Evolutionary conservation across 1,284 basidiomycete genomes (phyloP).

Genomic region (Thelephora terrestris): DNA sequence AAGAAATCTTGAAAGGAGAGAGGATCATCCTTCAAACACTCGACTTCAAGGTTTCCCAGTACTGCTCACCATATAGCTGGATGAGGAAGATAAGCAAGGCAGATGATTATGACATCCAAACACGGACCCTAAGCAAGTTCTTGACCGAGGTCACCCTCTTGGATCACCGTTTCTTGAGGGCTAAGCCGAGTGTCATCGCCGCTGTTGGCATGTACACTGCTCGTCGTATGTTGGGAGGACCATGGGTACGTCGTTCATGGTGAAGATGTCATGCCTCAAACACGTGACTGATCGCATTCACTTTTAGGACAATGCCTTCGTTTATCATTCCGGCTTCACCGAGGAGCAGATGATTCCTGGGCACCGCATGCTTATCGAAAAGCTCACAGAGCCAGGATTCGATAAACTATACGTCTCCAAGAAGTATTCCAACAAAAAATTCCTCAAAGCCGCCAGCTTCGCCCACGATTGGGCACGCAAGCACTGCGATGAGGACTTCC

Average conservation of each 20-base stretch:
- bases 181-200: conserved; percentile 91
- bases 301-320: conserved; percentile 76
- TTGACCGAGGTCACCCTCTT: conserved; percentile 93
- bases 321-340: conserved; percentile 90
- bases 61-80: conserved; percentile 99
- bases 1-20: conserved; percentile 97
- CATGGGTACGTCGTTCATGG: conserved; percentile 67
- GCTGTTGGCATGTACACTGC: conserved; percentile 97
- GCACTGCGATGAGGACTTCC: conserved; percentile 20
- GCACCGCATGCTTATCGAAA: conserved; percentile 77
- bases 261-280: conserved; percentile 11
- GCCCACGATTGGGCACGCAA: conserved; percentile 58
- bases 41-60: conserved; percentile 92
- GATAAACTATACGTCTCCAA: conserved; percentile 84
- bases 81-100: conserved; percentile 98
- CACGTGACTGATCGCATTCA: conserved; percentile 39
- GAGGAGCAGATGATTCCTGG: conserved; percentile 85
- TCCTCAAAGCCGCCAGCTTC: conserved; percentile 78
- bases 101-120: conserved; percentile 98
- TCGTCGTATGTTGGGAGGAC: conserved; percentile 82
- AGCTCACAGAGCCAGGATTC: conserved; percentile 76
- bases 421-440: conserved; percentile 97
- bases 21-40: conserved; percentile 91
- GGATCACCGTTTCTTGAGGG: conserved; percentile 88
- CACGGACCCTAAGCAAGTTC: conserved; percentile 95